Base-by-base conservation (phyloP, 352 stramenopile genomes). In the Phytophthora uliginosa region DNA sequence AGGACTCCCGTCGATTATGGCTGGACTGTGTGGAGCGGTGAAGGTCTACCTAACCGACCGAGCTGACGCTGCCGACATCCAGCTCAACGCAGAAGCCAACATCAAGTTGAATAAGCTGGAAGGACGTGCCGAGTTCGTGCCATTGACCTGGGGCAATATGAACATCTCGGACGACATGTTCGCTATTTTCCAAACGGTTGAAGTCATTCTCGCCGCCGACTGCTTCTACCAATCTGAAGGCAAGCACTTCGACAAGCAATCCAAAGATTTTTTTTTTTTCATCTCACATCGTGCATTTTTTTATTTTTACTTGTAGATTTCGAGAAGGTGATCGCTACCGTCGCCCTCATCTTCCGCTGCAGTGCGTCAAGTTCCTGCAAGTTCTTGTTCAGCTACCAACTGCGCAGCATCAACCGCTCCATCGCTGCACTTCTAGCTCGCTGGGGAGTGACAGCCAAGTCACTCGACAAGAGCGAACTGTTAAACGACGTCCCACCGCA, bases 181-280 rank as follows among this genome's bases (percentile, higher is more conserved):
- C 2, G 52, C 67, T 0, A 45, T 79, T 12, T 82, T 92, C 3
- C 22, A 55, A 33, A 72, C 65, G 0, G 79, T 92, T 18, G 68
- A 92, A 40, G 55, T 91, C 1, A 52, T 93, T 22, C 62, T 93
- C 26, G 86, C 84, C 3, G 84, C 86, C 6, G 86, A 93, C 62
- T 93, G 86, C 69, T 92, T 93, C 56, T 93, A 93, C 58, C 79
- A 80, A 26, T 89, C 83, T 18, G 47, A 92, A 81, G 84, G 86
- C 90, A 51, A 1, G 24, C 18, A 15, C 18, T 26, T 26, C n/a
- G n/a, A 52, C 7, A 24, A 42, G 36, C 17, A 42, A 2, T 15
- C 15, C 4, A 15, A 15, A 18, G 36, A 7, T 42, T 42, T 5
- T 42, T 42, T 42, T 42, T 42, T 15, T 42, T 18, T 42, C 28